These are phyloP conservation scores for Anethum foeniculum DNA, from an alignment of 140 eudicot species.

Conservation along the genomic window DNA sequence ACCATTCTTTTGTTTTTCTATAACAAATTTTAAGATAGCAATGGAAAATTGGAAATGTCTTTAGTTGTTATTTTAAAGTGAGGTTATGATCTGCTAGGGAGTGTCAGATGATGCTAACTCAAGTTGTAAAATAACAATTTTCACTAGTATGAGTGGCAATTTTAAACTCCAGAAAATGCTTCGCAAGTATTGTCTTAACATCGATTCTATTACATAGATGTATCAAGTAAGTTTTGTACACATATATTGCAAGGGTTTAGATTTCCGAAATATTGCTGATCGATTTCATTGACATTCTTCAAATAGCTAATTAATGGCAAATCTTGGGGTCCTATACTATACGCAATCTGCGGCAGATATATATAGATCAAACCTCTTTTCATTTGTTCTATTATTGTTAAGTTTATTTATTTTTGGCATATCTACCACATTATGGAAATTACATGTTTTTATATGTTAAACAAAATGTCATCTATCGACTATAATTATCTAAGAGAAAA, in stretches of 20 bases:
- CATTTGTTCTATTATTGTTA: not conserved
- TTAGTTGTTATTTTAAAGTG: not conserved
- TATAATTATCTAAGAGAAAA: not conserved
- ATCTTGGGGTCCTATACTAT: not conserved
- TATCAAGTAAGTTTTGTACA: not conserved
- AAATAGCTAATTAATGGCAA: not conserved
- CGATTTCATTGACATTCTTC: not conserved
- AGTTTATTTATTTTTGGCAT: not conserved
- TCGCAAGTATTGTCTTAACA: not conserved
- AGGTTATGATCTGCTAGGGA: not conserved
- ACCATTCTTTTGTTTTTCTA: not conserved
- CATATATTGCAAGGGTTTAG: not conserved
- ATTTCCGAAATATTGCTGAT: not conserved
- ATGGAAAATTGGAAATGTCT: not conserved
- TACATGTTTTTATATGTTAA: not conserved
- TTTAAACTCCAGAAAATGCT: not conserved
- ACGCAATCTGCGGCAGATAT: not conserved
- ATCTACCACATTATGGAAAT: not conserved
- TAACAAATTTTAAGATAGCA: not conserved
- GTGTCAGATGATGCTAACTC: not conserved
- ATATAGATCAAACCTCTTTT: not conserved
- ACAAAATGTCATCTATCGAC: not conserved
- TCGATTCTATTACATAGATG: not conserved
- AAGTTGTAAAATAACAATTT: not conserved
- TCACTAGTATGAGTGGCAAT: not conserved